Conservation (phyloP, 306 rosid genomes). For the Cucurbita ficifolia region DNA sequence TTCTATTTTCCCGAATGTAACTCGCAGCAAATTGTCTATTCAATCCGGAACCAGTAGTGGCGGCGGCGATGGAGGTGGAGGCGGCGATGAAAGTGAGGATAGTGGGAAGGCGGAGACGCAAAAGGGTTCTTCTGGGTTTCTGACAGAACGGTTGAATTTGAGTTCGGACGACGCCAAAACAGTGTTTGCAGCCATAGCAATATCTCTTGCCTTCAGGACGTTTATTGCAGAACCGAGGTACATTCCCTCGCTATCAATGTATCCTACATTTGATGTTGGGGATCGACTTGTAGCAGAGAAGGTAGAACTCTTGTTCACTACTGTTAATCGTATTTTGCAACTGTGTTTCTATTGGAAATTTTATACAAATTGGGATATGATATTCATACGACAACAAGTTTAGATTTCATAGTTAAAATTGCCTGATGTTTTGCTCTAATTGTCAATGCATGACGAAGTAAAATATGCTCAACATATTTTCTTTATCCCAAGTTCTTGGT, state of each 20-base stretch:
- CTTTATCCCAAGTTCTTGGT: neutral
- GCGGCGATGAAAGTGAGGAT: constrained; percentile 20
- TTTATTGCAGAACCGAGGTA: constrained; percentile 94
- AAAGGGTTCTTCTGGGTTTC: constrained; percentile 25
- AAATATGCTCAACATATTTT: neutral
- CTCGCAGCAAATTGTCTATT: neutral
- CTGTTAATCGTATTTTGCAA: neutral
- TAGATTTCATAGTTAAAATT: neutral
- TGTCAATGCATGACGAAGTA: neutral
- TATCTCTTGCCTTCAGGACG: constrained; percentile 45
- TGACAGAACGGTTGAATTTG: constrained; percentile 63
- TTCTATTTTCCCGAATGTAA: neutral
- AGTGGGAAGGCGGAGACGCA: constrained; percentile 33
- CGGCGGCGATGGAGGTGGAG: constrained; percentile 29
- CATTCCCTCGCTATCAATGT: constrained; percentile 98
- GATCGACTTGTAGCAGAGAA: constrained; percentile 92
- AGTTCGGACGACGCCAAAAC: constrained; percentile 74
- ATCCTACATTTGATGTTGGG: constrained; percentile 98
- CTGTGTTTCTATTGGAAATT: neutral
- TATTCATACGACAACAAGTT: neutral
- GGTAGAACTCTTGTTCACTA: constrained; percentile 24
- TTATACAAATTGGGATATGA: neutral
- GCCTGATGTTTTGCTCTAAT: neutral
- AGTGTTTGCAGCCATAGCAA: constrained; percentile 64
- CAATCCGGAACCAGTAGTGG: constrained; percentile 11